Evolutionary conservation across 768 basidiomycete genomes (phyloP).

Genomic region (Daedaleopsis sinensis): DNA sequence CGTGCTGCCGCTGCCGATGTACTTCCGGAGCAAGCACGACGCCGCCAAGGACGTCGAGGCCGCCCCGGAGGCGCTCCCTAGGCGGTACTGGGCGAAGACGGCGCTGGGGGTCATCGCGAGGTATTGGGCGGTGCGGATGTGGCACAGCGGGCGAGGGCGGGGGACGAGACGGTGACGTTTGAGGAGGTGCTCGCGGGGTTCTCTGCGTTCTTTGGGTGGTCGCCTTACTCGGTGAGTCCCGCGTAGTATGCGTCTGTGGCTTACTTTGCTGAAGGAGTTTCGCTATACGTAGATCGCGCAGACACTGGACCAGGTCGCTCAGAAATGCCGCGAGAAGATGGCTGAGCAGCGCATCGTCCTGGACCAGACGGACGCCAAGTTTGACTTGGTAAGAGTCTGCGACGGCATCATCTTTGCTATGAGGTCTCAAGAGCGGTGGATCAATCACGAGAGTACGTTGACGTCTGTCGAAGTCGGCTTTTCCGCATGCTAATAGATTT

Average conservation of each 20-base stretch:
- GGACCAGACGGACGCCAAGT: slow-evolving; percentile 34
- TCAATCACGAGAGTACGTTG: neutral
- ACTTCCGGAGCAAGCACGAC: slow-evolving; percentile 20
- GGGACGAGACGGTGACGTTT: slow-evolving; percentile 32
- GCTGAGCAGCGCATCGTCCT: slow-evolving; percentile 29
- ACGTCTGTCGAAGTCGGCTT: neutral
- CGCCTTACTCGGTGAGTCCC: slow-evolving; percentile 44
- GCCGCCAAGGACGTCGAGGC: neutral
- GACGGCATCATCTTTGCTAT: neutral
- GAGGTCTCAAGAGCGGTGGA: neutral
- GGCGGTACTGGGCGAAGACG: slow-evolving; percentile 52
- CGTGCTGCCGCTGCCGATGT: slow-evolving; percentile 37
- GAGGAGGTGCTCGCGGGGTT: slow-evolving; percentile 51
- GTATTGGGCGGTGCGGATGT: slow-evolving; percentile 42
- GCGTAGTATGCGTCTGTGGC: neutral
- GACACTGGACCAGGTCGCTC: slow-evolving; percentile 42
- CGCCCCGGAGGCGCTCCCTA: slow-evolving; percentile 39
- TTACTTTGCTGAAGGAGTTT: neutral
- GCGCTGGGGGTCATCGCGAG: slow-evolving; percentile 47
- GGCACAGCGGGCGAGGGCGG: slow-evolving; percentile 30
- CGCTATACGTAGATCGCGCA: slow-evolving; percentile 39
- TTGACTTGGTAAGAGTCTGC: slow-evolving; percentile 29
- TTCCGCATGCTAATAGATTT: neutral
- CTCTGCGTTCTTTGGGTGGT: slow-evolving; percentile 55
- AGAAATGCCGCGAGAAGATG: slow-evolving; percentile 45